Evolutionary conservation across 2,329 filamentous ascomycete genomes (phyloP).

Genomic region (Sclerotinia minor): DNA sequence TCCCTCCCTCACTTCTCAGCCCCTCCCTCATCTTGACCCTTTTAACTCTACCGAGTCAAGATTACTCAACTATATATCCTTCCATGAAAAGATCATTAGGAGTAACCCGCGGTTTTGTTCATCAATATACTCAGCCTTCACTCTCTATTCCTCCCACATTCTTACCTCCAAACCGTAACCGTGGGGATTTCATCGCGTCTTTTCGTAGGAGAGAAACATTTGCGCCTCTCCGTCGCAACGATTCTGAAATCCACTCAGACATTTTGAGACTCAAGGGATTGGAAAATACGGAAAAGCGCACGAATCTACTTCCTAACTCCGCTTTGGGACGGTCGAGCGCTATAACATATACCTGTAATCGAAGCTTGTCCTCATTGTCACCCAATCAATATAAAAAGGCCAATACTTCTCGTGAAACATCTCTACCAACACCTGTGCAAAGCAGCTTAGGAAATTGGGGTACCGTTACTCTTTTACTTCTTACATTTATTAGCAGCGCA

Average conservation of each 20-base stretch:
- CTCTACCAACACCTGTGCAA: slow-evolving; percentile 7
- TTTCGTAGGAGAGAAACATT: slow-evolving; percentile 1
- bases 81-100: slow-evolving; percentile 21
- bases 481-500: slow-evolving; percentile 26
- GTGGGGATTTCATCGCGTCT: not conserved
- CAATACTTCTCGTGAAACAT: slow-evolving; percentile 20
- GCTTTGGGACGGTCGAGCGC: slow-evolving; percentile 16
- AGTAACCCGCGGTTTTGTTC: not conserved
- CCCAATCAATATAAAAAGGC: not conserved
- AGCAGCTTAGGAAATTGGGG: slow-evolving; percentile 22
- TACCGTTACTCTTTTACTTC: slow-evolving; percentile 14
- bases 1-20: slow-evolving; percentile 2
- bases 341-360: not conserved
- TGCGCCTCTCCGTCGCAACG: slow-evolving; percentile 19
- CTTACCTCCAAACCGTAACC: slow-evolving; percentile 1
- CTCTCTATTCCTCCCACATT: not conserved
- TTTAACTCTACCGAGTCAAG: no score
- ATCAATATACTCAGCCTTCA: slow-evolving; percentile 7
- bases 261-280: not conserved
- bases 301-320: slow-evolving; percentile 5
- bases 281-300: slow-evolving; percentile 9
- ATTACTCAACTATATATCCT: not conserved
- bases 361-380: slow-evolving; percentile 11
- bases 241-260: not conserved
- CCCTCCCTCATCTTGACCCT: slow-evolving; percentile 1